Conservation (phyloP, 192 early-diverging fungal species). For the Pilobolus umbonatus region DNA sequence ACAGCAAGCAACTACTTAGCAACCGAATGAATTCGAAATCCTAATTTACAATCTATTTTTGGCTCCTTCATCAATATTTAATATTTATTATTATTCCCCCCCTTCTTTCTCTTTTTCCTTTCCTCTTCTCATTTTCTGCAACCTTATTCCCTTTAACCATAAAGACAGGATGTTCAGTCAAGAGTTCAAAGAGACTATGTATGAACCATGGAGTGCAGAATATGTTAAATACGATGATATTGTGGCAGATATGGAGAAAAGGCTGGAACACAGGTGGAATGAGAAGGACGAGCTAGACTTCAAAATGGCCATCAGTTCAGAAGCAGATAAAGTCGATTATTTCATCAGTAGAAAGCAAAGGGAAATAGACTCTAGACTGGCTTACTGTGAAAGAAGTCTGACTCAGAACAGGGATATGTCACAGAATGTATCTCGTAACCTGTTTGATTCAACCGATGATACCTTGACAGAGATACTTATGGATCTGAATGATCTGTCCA, state of each 20-base stretch:
- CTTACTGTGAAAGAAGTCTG: constrained; percentile 55
- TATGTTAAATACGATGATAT: constrained; percentile 80
- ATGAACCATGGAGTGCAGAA: constrained; percentile 75
- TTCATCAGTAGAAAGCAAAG: constrained; percentile 70
- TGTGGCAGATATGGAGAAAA: constrained; percentile 22
- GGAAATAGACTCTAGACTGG: constrained; percentile 70
- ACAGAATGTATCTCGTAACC: constrained; percentile 18
- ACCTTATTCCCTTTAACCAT: constrained; percentile 6
- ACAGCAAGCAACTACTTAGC: no score
- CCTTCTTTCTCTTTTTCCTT: constrained; percentile 6
- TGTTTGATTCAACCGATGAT: constrained; percentile 31
- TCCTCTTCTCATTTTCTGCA: background rate
- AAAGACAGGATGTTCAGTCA: constrained; percentile 79
- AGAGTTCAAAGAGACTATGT: constrained; percentile 63
- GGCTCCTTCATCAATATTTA: no score
- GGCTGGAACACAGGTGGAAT: constrained; percentile 65
- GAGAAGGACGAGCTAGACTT: constrained; percentile 84
- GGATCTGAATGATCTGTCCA: constrained; percentile 33
- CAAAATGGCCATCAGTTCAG: constrained; percentile 72
- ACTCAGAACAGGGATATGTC: constrained; percentile 26
- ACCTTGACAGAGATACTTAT: constrained; percentile 32
- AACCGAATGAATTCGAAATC: no score
- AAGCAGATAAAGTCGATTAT: constrained; percentile 75
- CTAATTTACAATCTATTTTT: no score
- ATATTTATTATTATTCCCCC: background rate